Evolutionary conservation across 176 grass and related monocot species (phyloP), one percentile per base, ranked within the genome.

Genomic region (Triticum turgidum): DNA sequence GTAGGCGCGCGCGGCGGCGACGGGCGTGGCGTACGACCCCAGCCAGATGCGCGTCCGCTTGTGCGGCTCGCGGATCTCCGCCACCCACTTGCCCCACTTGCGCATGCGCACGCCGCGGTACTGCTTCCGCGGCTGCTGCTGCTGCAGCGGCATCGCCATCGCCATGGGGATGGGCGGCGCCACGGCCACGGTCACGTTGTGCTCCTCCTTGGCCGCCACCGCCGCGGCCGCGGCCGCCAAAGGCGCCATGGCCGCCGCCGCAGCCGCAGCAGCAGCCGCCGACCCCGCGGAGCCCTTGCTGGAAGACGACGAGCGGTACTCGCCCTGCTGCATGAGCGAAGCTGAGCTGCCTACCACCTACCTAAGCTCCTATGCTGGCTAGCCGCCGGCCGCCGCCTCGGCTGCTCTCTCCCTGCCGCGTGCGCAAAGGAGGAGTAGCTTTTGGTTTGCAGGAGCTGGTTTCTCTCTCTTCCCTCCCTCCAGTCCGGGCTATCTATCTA

Each of bases 61-160:
- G 86, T 96, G 94, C 82, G 96, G 96, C 83, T 96, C 93, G 22
- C 96, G 88, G 77, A 98, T 96, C 93, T 98, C 96, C 69, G 96
- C 96, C 69, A 98, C 96, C 96, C 96, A 98, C 88, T 98, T 98
- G 82, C 96, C 96, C 96, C 96, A 98, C 90, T 98, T 98, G 4
- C 96, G 80, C 96, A 98, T 98, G 74, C 93, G 79, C n/a, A 98
- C 93, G 30, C 93, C 96, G 62, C 96, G 82, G 82, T 92, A 98
- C 69, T 91, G 91, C 35, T 91, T 70, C 35, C 88, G 69, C 49
- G 80, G 39, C 81, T 72, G 77, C 90, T 37, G 81, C 81, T 82
- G 80, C 59, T 35, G 58, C 61, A 17, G 3, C 52, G 81, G 33
- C 14, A 11, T 59, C 54, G 72, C 9, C 1, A 75, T 44, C 8